Base-by-base conservation (phyloP, 768 basidiomycete genomes). In the Lactarius hatsudake region DNA sequence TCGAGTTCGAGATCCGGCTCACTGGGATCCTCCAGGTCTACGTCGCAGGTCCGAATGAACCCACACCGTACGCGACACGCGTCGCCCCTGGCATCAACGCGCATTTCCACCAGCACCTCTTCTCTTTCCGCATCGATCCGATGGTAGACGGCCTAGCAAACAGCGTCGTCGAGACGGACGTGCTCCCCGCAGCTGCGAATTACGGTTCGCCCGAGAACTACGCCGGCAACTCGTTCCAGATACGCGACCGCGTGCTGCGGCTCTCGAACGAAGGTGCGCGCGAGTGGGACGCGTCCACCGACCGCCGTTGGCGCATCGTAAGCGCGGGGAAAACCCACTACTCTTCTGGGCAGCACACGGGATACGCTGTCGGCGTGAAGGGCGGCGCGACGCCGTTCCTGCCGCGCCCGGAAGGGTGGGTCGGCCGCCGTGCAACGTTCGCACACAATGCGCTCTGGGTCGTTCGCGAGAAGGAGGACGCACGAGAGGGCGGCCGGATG, bases 131-230 rank as follows among this genome's bases (percentile, higher is more conserved):
- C 59, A 81, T 96, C 36, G 94, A 96, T 78, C 91, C 94, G 8
- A 96, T 96, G 91, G 79, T 96, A 57, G 94, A 96, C 72, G 94
- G 95, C 1, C 78, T 96, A 58, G 76, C 81, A 66, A 96, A 96
- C 77, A 86, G 87, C 6, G 86, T 97, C 73, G 78, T 94, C 64
- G 93, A 97, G 76, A 85, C 87, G 13, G 93, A 97, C 75, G 82
- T 93, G 66, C 74, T 88, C 8, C 81, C 89, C 5, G 78, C 87
- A 34, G 78, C 80, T 1, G 80, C 84, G 15, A 86, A 86, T 0
- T 88, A 90, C 5, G 93, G 92, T 3, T 91, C 91, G 1, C 79
- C 80, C 30, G 83, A 81, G 71, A 97, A 97, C 81, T 91, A 85
- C 75, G 89, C 88, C 18, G 95, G 94, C 0, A 97, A 96, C 75